phyloP scores from a whole-genome alignment of 805 yeast genomes.

The Zygoascus bituminiphila region DNA sequence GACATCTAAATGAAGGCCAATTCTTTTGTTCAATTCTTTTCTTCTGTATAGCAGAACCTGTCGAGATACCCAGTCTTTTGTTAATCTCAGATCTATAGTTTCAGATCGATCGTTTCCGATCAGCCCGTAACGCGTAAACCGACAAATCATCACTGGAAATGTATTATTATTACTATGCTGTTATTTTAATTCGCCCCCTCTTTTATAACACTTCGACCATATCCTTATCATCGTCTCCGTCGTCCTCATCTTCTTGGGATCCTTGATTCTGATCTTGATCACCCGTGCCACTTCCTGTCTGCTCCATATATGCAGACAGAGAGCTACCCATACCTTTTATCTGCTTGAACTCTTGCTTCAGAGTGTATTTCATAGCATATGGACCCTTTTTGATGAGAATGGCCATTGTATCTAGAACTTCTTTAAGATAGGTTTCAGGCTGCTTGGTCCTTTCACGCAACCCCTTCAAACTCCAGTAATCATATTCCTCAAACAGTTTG shows the following conservation, averaged over 20 bases:
- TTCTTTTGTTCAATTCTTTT: too few species aligned
- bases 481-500: conserved; percentile 86
- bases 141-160: too few species aligned
- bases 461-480: conserved; percentile 94
- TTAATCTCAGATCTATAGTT: too few species aligned
- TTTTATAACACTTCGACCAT: conserved; percentile 17
- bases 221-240: conserved; percentile 14
- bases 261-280: neutral
- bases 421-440: conserved; percentile 84
- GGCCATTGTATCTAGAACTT: conserved; percentile 85
- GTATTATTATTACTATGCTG: neutral
- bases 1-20: too few species aligned
- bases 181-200: neutral
- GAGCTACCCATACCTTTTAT: conserved; percentile 38
- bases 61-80: too few species aligned
- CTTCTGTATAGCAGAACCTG: too few species aligned
- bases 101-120: too few species aligned
- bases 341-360: conserved; percentile 83
- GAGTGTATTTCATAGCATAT: conserved; percentile 81
- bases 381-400: conserved; percentile 89
- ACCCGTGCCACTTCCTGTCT: neutral
- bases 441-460: conserved; percentile 88
- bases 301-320: conserved; percentile 17
- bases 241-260: neutral
- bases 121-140: too few species aligned